A percentile compares a stretch with the other conserved stretches of the same genome.
Evolutionary conservation across 108 stramenopile genomes (phyloP).

Genomic region (Nannochloropsis gaditana): DNA sequence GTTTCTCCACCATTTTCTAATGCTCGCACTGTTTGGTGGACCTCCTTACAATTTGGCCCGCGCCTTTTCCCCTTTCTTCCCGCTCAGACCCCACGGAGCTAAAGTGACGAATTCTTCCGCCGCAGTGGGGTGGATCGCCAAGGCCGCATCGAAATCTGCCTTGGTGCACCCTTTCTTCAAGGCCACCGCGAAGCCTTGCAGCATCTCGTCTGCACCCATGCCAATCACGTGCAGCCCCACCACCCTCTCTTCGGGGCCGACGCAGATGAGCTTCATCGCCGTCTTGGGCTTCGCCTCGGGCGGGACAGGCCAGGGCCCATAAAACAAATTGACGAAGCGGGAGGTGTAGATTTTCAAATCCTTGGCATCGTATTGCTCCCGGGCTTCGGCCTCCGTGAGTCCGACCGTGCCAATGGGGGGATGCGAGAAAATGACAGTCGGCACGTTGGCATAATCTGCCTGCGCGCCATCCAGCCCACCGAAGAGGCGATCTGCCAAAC

Average conservation of each 20-base stretch:
- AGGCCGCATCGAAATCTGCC: conserved; percentile 64
- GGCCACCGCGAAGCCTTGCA: conserved; percentile 73
- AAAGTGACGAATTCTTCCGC: conserved; percentile 60
- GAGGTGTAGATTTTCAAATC: conserved; percentile 65
- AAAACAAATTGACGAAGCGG: conserved; percentile 53
- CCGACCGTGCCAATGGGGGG: conserved; percentile 78
- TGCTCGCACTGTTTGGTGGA: no score
- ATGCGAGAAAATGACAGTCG: conserved; percentile 79
- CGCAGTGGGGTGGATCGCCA: conserved; percentile 71
- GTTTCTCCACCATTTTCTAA: background rate
- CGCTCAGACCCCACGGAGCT: conserved; percentile 47
- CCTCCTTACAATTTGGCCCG: background rate
- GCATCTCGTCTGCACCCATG: conserved; percentile 68
- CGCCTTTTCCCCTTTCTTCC: conserved; percentile 8
- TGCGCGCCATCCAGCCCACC: conserved; percentile 63
- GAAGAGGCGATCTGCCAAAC: conserved; percentile 67
- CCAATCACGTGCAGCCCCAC: conserved; percentile 57
- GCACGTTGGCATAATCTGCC: conserved; percentile 74
- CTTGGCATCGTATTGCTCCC: conserved; percentile 62
- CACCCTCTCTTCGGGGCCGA: conserved; percentile 38
- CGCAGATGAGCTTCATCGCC: conserved; percentile 54
- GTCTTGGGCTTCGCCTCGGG: conserved; percentile 61
- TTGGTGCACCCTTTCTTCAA: conserved; percentile 75
- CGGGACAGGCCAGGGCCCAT: conserved; percentile 39
- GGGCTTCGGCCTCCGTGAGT: conserved; percentile 76